Base-by-base conservation (phyloP, 768 basidiomycete genomes). In the Leccinum subgranulosum region DNA sequence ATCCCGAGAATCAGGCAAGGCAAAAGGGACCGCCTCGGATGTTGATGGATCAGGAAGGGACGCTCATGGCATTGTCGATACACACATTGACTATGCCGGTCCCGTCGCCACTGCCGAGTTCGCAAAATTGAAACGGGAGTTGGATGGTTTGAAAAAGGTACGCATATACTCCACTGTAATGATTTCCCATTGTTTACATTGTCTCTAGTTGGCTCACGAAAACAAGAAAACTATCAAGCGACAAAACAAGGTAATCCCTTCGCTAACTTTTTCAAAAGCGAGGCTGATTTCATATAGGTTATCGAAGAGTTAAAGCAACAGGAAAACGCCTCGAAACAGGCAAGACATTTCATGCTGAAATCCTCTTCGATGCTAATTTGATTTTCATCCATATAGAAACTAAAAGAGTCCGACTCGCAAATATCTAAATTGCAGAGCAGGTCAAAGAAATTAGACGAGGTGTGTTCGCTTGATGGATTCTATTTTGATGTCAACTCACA, bases 401-500 rank as follows among this genome's bases (percentile, higher is more conserved):
- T 77, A 53, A 75, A 79, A 60, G 81, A 81, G 11, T 75, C 77
- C 39, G 79, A 81, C 55, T 69, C 69, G 4, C 76, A 81, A 54
- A 33, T 84, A 19, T 67, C 73, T n/a, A 73, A 70, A 25, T 55
- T 82, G 19, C 81, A 80, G 63, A 66, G 62, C 39, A 84, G 81
- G 61, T 67, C 72, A 8, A 79, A 73, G 56, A 81, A 84, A 58
- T 73, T 76, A 6, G 84, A 87, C 55, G 86, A 87, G 69, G 88
- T 87, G 60, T 33, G 75, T 61, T 14, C 28, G 33, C 2, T 19
- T 14, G 41, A 19, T 41, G 39, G 39, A 41, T 19, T 19, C 1
- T 10, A 39, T 2, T 17, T 11, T 41, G 39, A 23, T 49, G 27
- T 21, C 14, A 33, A 41, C 34, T 46, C n/a, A 6, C 19, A 29